Evolutionary conservation across 2,329 filamentous ascomycete species (phyloP), one percentile per base, ranked within the genome.

Genomic region (Rhinocladiella mackenziei): DNA sequence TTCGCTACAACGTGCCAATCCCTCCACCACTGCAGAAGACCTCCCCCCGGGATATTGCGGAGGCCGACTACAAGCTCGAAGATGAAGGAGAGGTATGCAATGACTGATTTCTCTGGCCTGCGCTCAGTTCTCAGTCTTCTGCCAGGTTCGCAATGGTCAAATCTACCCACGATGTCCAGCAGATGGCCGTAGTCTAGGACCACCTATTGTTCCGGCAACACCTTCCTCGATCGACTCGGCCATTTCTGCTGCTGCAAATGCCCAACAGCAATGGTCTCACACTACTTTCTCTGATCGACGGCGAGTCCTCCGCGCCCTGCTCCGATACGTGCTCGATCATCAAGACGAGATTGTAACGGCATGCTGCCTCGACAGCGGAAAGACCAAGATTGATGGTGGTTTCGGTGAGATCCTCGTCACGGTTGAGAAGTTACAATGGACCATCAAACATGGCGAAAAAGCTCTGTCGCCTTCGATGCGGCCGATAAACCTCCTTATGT

Each of bases 351-450:
- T 98, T 57, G 89, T 88, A 58, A 77, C 80, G 11, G 80, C 88
- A 20, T 91, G 89, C 37, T 94, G 87, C 60, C 75, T 95, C 25
- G 92, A 98, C 67, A 94, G 87, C 30, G 92, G 92, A 53, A 98
- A 98, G 75, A 96, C 94, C 2, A 86, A 91, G 72, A 81, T 97
- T 28, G 92, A 98, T 67, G 92, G 91, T 1, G 83, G 86, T 56
- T 81, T 98, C 43, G 92, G 92, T 39, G 92, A 98, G 74, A 89
- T 97, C 53, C 74, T 98, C 43, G 89, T 96, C 30, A 96, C 92
- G 5, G 82, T 78, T 0, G 92, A 97, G 73, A 96, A 95, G 72
- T 75, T 98, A 48, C 83, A 86, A 61, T 98, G 92, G 92, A 95
- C 89, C 2, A 83, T 97, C 51, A 73, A 81, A 53, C 88, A 98